These are phyloP conservation scores for Prunella vulgaris DNA, from an alignment of 257 asterid genomes.

Conservation along the genomic window DNA sequence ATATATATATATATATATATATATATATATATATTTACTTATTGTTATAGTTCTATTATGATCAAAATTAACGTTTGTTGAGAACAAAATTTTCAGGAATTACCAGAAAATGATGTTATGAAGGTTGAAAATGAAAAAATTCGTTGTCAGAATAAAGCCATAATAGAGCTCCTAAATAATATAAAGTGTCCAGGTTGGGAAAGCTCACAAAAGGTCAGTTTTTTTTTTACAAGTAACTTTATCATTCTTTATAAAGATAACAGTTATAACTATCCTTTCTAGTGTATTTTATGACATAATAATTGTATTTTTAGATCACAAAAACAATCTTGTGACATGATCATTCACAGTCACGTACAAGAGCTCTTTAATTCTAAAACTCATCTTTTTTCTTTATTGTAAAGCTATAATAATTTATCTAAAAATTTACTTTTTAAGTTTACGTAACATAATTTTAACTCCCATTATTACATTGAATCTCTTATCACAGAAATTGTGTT, in stretches of 20 bases:
- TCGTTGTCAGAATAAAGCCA: conserved; percentile 33
- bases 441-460: no score
- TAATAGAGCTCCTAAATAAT: conserved; percentile 31
- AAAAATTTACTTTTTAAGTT: no score
- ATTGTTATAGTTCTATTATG: no score
- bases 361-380: neutral
- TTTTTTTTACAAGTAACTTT: neutral
- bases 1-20: no score
- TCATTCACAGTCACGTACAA: neutral
- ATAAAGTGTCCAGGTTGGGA: conserved; percentile 27
- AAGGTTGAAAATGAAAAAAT: conserved; percentile 39
- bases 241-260: neutral
- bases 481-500: no score
- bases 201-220: no score
- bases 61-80: neutral
- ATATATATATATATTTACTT: no score
- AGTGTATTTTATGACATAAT: neutral
- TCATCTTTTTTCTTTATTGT: neutral
- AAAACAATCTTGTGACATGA: neutral
- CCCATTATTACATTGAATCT: no score
- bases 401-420: no score
- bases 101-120: conserved; percentile 33
- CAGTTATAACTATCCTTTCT: no score
- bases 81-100: conserved; percentile 21
- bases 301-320: neutral